Base-by-base conservation (phyloP, 2,329 filamentous ascomycete genomes). In the Xylaria sp. region DNA sequence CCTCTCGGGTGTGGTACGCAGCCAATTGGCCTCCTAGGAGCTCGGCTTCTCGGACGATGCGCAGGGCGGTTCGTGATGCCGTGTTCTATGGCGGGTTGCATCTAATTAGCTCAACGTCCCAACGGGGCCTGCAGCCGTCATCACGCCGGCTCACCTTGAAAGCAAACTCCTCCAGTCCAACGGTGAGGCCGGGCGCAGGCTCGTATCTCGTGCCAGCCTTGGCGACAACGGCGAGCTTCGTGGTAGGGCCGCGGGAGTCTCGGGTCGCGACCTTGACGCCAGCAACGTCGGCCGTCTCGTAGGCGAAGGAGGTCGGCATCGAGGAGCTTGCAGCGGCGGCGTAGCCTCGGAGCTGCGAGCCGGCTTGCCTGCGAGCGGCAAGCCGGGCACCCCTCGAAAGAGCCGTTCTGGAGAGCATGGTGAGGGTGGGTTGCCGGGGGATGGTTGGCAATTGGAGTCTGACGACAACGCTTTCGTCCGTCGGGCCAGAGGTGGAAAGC, bases 121-220 rank as follows among this genome's bases (percentile, higher is more conserved):
- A 37, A 37, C 39, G 56, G 65, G 67, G 63, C 55, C 51, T 67
- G 69, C 67, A 83, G 61, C 51, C 55, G 54, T 63, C 69, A 66
- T 83, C 18, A 23, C 20, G n/a, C 23, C 20, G 77, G 67, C 73
- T 72, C 82, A 94, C 96, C 93, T 97, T 97, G 90, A 98, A 99
- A 74, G 97, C 95, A 86, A 97, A 99, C 82, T 94, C 92, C 86
- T 96, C 92, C 75, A 99, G 88, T 68, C 92, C 95, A 80, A 94
- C 92, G 73, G 95, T 92, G 82, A 98, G 88, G 74, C 96, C 96
- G 72, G 96, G 96, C 75, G 92, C 87, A 73, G 93, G 89, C 86
- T 99, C 91, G 84, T 95, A 98, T 82, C 96, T 89, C 73, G 95
- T 97, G 79, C 96, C 96, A 73, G 94, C 96, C 87, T 97, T 97